Evolutionary conservation across 2,329 filamentous ascomycete genomes (phyloP), one percentile per base, ranked within the genome.

Genomic region (Trichoderma endophyticum): DNA sequence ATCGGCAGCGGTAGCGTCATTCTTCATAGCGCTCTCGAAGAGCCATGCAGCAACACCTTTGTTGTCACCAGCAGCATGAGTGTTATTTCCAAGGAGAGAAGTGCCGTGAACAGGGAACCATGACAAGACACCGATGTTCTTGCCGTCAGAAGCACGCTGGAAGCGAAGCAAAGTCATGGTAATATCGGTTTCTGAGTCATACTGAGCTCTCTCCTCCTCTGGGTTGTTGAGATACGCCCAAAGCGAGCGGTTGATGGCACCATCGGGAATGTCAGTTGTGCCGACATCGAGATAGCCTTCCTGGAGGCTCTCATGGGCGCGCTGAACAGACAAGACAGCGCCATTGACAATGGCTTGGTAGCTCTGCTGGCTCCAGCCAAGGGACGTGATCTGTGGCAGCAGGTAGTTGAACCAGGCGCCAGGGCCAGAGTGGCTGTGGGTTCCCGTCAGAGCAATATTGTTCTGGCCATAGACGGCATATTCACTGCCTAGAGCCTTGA

Each of bases 51-150:
- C 95, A 7, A 97, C 93, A 14, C 95, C 95, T 83, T 98, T 98
- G 84, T 98, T 98, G 81, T 98, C 95, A n/a, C 93, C 95, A 3
- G 94, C 91, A 65, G 96, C 89, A 15, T 97, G 86, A 0, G 94
- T 98, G 82, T 97, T 97, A 82, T 98, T 98, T 70, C 93, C 92
- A 28, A 95, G 89, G 81, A 98, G 89, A 0, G 94, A 97, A 0
- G 95, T 98, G 61, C 95, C 95, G 80, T 98, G 95, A 0, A 95
- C 93, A 3, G 95, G 90, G 80, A 95, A 97, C 93, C 95, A 98
- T 18, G 93, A 96, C 72, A 98, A 82, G 1, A 97, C 85, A 14
- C 94, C 95, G 56, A 94, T 89, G 71, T 91, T 91, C 82, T 94
- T 94, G 62, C 87, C 86, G 77, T 96, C 93, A 0, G 89, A 91